Base-by-base conservation (phyloP, 2,329 filamentous ascomycete species). In the Chrysoporthe austroafricana region DNA sequence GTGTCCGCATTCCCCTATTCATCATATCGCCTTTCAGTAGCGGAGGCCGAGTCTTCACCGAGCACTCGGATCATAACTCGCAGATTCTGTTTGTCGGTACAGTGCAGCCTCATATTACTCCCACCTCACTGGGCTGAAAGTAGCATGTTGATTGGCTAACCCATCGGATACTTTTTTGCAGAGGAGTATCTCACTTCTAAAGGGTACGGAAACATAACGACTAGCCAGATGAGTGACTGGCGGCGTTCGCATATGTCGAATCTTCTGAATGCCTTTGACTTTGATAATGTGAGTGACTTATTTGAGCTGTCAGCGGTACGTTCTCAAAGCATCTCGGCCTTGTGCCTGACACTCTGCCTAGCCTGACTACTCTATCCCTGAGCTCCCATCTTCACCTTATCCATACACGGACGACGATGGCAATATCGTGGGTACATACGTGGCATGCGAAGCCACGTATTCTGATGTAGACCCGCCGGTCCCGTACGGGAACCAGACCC, bases 1-100 rank as follows among this genome's bases (percentile, higher is more conserved):
- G 77, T 39, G 82, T 85, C 72, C 83, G 85, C 8, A 77, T 86
- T 2, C 85, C 85, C 0, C 84, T 86, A 69, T 83, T 84, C 70
- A 85, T 87, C 73, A 79, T 87, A 65, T 86, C 85, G 0, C 85
- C 85, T 0, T 87, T 83, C 80, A 87, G 84, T 0, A 82, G 84
- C 16, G 82, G 83, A 13, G 82, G 81, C 9, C 80, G 83, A 32
- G 83, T 87, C 2, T 86, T 84, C 69, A 85, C 83, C 0, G 84
- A 86, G 72, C 82, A 83, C 56, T 79, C 81, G 5, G 85, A 87
- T 71, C 85, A 87, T 73, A 85, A 80, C 70, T 86, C 84, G 0
- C 84, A 86, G 67, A 83, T 86, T 39, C 74, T 84, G 54, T 86
- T 87, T 70, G 72, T 87, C 0, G 85, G 86, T 73, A 74, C 82